Evolutionary conservation across 768 basidiomycete species (phyloP).

Genomic region (Russula dissimulans): DNA sequence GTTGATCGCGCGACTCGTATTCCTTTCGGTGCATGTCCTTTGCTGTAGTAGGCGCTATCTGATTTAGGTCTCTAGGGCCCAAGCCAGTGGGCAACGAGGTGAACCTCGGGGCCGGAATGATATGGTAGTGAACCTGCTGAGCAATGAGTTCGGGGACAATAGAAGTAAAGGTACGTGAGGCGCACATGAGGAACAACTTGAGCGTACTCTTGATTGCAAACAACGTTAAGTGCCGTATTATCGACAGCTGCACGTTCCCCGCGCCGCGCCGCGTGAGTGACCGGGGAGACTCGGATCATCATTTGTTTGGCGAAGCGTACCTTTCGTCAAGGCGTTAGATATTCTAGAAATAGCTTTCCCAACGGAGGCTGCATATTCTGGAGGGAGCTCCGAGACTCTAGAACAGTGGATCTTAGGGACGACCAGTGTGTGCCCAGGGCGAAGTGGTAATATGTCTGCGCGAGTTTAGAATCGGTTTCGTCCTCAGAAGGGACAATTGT

Average conservation of each 20-base stretch:
- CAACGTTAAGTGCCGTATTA: conserved; percentile 63
- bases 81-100: conserved; percentile 16
- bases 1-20: conserved; percentile 44
- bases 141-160: neutral
- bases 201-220: conserved; percentile 76
- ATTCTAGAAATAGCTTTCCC: conserved; percentile 54
- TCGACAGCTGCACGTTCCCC: conserved; percentile 37
- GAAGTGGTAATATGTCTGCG: conserved; percentile 60
- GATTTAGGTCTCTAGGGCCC: conserved; percentile 10
- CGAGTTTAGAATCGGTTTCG: neutral
- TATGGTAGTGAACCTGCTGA: conserved; percentile 62
- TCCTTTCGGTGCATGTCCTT: conserved; percentile 54
- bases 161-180: neutral
- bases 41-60: conserved; percentile 30
- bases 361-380: conserved; percentile 46
- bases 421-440: conserved; percentile 59
- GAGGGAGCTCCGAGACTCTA: conserved; percentile 55
- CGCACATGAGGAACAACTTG: conserved; percentile 71
- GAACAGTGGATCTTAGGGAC: conserved; percentile 58
- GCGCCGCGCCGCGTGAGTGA: neutral
- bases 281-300: neutral
- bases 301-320: conserved; percentile 27
- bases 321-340: conserved; percentile 52
- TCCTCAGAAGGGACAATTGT: neutral
- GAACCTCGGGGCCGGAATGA: conserved; percentile 59